These are phyloP conservation scores for Ichthyophthirius multifiliis DNA, from an alignment of 169 alveolate species.

Conservation along the genomic window DNA sequence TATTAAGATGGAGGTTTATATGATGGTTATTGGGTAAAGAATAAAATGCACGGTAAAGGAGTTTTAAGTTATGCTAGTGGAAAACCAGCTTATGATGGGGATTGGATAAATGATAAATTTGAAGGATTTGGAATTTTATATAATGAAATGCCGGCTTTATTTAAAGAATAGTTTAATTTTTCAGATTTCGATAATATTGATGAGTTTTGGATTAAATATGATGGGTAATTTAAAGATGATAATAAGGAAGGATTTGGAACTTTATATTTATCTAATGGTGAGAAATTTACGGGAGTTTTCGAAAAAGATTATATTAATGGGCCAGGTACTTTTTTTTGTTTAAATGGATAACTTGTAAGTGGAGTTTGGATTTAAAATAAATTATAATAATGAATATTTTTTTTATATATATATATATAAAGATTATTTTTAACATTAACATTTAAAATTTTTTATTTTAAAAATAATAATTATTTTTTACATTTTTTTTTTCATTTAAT, in stretches of 20 bases:
- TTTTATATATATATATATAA: too few species aligned
- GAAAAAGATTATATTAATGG: slow-evolving; percentile 30
- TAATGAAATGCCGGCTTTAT: slow-evolving; percentile 38
- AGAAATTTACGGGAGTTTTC: slow-evolving; percentile 28
- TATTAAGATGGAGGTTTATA: slow-evolving; percentile 45
- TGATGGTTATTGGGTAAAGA: slow-evolving; percentile 44
- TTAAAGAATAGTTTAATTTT: slow-evolving; percentile 14
- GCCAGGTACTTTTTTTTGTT: slow-evolving; percentile 16
- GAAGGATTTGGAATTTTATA: slow-evolving; percentile 32
- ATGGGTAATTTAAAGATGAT: slow-evolving; percentile 39
- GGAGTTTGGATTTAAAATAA: slow-evolving; percentile 42
- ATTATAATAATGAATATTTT: slow-evolving; percentile 4
- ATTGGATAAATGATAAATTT: slow-evolving; percentile 43
- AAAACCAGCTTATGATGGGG: slow-evolving; percentile 42
- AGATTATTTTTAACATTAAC: too few species aligned
- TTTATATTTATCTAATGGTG: slow-evolving; percentile 33
- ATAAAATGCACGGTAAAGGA: slow-evolving; percentile 45
- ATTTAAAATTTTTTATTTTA: too few species aligned
- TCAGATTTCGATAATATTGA: slow-evolving; percentile 40
- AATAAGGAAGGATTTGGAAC: slow-evolving; percentile 42
- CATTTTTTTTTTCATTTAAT: too few species aligned
- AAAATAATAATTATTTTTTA: too few species aligned
- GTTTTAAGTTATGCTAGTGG: slow-evolving; percentile 28
- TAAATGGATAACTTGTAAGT: slow-evolving; percentile 11
- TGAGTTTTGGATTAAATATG: slow-evolving; percentile 42